Conservation (phyloP, 108 stramenopile genomes). For the Skeletonema tropicum region DNA sequence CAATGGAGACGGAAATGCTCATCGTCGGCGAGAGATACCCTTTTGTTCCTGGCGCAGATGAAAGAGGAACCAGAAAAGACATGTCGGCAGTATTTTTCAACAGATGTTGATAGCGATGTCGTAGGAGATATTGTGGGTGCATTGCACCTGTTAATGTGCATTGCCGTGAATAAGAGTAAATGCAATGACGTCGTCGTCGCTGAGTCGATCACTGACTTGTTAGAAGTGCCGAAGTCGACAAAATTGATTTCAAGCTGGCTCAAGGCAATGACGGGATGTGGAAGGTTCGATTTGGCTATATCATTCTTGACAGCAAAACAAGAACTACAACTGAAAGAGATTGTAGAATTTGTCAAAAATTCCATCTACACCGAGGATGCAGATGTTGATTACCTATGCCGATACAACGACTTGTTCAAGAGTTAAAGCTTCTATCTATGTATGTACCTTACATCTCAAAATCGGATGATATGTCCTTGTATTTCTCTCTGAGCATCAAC, state of each 20-base stretch:
- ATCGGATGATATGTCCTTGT: conserved; percentile 83
- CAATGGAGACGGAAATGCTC: conserved; percentile 30
- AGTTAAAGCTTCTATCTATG: neutral
- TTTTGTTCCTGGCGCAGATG: conserved; percentile 24
- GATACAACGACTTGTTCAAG: neutral
- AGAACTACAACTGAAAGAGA: conserved; percentile 26
- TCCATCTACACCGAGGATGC: neutral
- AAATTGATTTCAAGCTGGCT: conserved; percentile 24
- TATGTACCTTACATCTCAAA: conserved; percentile 68
- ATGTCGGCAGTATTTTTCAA: conserved; percentile 35
- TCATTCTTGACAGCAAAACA: conserved; percentile 32
- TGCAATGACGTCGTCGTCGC: neutral
- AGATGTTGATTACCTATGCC: neutral
- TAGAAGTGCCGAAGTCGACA: neutral
- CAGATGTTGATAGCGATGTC: conserved; percentile 39
- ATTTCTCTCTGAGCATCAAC: conserved; percentile 63
- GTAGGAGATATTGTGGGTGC: conserved; percentile 31
- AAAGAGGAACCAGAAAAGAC: conserved; percentile 13
- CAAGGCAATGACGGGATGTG: conserved; percentile 22
- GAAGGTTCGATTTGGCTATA: conserved; percentile 34
- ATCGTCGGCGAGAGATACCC: conserved; percentile 10
- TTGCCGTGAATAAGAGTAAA: neutral
- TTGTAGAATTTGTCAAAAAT: conserved; percentile 13
- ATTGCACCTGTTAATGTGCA: conserved; percentile 25
- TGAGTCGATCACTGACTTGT: neutral